Evolutionary conservation across 192 early-diverging fungal species (phyloP).

Genomic region (Dispira simplex): DNA sequence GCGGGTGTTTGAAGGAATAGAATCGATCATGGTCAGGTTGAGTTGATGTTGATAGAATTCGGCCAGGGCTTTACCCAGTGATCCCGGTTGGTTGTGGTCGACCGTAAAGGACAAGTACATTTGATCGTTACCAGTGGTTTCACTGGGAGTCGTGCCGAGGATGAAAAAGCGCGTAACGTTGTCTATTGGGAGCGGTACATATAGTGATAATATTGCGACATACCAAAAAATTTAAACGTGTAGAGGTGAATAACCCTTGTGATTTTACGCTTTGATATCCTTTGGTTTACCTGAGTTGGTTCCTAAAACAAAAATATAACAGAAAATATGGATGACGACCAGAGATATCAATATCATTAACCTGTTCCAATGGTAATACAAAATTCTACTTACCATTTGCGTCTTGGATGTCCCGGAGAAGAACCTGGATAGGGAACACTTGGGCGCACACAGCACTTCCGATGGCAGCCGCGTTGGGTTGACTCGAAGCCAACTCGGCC

Average conservation of each 20-base stretch:
- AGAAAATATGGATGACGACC: no score
- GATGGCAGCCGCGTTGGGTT: conserved; percentile 65
- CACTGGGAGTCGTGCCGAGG: conserved; percentile 47
- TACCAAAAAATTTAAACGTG: no score
- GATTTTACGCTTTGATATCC: no score
- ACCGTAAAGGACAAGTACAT: conserved; percentile 80
- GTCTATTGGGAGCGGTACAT: conserved; percentile 16
- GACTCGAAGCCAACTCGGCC: conserved; percentile 68
- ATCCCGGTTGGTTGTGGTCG: conserved; percentile 75
- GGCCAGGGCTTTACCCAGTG: conserved; percentile 67
- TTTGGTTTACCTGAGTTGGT: no score
- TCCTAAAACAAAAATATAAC: no score
- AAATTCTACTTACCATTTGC: conserved; percentile 21
- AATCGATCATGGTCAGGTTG: conserved; percentile 86
- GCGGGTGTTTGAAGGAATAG: conserved; percentile 58
- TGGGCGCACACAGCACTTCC: conserved; percentile 62
- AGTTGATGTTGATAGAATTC: conserved; percentile 67
- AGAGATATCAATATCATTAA: no score
- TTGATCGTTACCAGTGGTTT: conserved; percentile 53
- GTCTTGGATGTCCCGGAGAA: conserved; percentile 68
- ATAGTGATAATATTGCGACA: no score
- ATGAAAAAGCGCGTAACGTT: conserved; percentile 94
- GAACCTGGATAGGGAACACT: conserved; percentile 62
- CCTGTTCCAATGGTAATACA: no score
- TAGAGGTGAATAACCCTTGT: no score